A percentile compares a stretch with the other conserved stretches of the same genome.
Evolutionary conservation across 2,329 filamentous ascomycete species (phyloP).

Genomic region (Zasmidium cellare): DNA sequence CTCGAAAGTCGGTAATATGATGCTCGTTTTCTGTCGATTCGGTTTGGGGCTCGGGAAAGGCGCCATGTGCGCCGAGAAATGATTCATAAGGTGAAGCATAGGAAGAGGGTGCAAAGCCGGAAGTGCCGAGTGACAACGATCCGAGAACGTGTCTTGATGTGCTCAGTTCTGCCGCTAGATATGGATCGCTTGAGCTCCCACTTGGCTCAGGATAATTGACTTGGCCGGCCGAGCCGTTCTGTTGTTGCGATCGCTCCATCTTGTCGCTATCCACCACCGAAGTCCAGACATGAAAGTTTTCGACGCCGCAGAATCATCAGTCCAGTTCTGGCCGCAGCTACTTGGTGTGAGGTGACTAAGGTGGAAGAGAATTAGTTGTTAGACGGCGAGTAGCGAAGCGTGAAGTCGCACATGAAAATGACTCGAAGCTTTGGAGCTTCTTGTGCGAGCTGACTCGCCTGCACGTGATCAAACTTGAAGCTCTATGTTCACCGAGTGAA

Average conservation of each 20-base stretch:
- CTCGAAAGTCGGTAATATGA: neutral
- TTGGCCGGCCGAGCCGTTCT: neutral
- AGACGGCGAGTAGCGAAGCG: neutral
- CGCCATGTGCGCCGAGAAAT: neutral
- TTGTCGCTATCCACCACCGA: neutral
- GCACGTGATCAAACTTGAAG: neutral
- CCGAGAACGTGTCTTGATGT: neutral
- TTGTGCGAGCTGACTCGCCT: neutral
- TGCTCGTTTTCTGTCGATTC: slow-evolving; percentile 2
- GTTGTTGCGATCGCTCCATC: neutral
- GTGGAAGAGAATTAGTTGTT: slow-evolving; percentile 2
- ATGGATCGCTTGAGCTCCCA: neutral
- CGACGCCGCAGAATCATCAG: neutral
- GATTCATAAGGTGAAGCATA: neutral
- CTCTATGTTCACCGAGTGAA: too few species aligned
- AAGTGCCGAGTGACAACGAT: neutral
- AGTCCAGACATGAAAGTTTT: neutral
- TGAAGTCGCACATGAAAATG: neutral
- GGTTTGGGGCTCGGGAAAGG: neutral
- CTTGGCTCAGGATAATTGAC: slow-evolving; percentile 1
- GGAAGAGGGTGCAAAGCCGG: neutral
- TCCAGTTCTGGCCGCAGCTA: neutral
- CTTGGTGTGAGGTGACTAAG: neutral
- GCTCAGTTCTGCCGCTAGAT: neutral
- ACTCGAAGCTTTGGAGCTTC: neutral